A percentile compares a stretch with the other conserved stretches of the same genome.
Conservation (phyloP, 2,329 filamentous ascomycete species). For the Fusarium sp. region DNA sequence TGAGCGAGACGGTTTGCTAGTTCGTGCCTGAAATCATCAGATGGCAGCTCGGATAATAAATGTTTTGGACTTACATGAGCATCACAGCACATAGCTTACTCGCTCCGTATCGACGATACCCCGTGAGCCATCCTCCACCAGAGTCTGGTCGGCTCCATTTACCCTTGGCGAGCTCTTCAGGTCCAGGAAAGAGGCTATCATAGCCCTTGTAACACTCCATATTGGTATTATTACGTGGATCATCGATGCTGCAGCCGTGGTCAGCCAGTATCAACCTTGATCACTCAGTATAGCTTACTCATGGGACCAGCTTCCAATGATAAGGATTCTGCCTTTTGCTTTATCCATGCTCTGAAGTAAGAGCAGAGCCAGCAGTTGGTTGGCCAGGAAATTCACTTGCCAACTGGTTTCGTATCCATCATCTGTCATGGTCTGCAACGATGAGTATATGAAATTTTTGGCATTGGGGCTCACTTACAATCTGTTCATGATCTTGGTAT, state of each 20-base stretch:
- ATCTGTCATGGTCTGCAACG: conserved; percentile 45
- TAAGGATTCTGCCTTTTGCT: conserved; percentile 48
- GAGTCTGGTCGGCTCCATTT: conserved; percentile 53
- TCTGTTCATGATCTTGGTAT: conserved; percentile 47
- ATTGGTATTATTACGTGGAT: conserved; percentile 46
- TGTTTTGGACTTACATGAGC: conserved; percentile 50
- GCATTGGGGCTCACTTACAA: conserved; percentile 40
- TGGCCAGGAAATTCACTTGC: conserved; percentile 54
- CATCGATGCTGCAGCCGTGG: conserved; percentile 46
- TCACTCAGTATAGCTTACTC: conserved; percentile 48
- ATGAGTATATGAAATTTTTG: conserved; percentile 6
- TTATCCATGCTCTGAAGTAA: conserved; percentile 54
- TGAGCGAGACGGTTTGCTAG: conserved; percentile 52
- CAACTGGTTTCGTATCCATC: conserved; percentile 54
- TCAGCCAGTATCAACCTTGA: conserved; percentile 12
- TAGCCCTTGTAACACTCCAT: conserved; percentile 45
- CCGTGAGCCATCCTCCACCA: conserved; percentile 48
- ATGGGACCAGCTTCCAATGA: conserved; percentile 54
- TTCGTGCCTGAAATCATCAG: conserved; percentile 51
- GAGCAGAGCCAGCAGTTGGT: conserved; percentile 51
- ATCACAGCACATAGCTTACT: conserved; percentile 57
- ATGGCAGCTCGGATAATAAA: background rate
- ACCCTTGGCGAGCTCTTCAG: conserved; percentile 53
- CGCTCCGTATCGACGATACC: conserved; percentile 57
- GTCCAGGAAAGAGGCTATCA: conserved; percentile 51